Evolutionary conservation across 495 filamentous ascomycete genomes (phyloP).

Genomic region (Penicillium subrubescens): DNA sequence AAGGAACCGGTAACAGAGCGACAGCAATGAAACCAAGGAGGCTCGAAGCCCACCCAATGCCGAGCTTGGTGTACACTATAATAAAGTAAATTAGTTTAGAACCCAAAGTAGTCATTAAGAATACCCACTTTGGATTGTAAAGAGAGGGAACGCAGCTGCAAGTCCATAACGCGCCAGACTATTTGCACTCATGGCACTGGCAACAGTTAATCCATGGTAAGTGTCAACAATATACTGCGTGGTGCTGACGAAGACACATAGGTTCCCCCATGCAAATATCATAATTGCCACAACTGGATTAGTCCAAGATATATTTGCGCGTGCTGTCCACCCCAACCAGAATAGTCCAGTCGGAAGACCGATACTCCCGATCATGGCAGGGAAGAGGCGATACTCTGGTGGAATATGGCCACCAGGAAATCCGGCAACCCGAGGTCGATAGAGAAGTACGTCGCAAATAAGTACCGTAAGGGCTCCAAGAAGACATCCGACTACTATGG

Average conservation of each 20-base stretch:
- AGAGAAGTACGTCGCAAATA: slow-evolving; percentile 41
- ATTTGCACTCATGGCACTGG: background rate
- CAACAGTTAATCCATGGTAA: no score
- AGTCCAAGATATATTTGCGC: slow-evolving; percentile 37
- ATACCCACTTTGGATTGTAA: background rate
- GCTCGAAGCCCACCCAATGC: no score
- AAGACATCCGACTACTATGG: slow-evolving; percentile 58
- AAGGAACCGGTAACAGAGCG: no score
- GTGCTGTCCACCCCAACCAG: slow-evolving; percentile 54
- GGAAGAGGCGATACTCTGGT: slow-evolving; percentile 60
- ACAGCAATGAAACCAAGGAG: no score
- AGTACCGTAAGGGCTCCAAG: slow-evolving; percentile 49
- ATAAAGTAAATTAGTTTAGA: no score
- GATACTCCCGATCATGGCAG: slow-evolving; percentile 60
- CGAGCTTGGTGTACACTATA: no score
- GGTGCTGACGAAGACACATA: no score
- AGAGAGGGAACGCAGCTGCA: background rate
- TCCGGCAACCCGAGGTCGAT: slow-evolving; percentile 12
- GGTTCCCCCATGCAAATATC: slow-evolving; percentile 68
- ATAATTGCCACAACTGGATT: slow-evolving; percentile 54
- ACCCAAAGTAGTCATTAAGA: no score
- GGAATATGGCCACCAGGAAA: slow-evolving; percentile 41
- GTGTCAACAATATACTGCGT: no score
- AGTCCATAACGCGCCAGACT: background rate
- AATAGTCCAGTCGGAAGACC: slow-evolving; percentile 53